Evolutionary conservation across 1,284 basidiomycete genomes (phyloP), one percentile per base, ranked within the genome.

Genomic region (Apiotrichum laibachii): DNA sequence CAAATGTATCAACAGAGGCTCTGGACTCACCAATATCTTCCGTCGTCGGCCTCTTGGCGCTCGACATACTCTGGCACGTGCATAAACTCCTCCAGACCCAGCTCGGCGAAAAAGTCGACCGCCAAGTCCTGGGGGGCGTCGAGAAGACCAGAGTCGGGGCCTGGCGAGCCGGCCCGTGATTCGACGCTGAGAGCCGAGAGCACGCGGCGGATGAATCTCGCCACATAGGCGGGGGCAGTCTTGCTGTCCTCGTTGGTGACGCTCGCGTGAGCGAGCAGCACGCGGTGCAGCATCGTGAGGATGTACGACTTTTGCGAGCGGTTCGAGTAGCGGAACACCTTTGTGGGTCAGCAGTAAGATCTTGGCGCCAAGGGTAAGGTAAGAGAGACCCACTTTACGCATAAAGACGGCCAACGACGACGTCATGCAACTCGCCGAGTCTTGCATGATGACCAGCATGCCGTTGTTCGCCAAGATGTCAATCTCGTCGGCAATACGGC

Each of bases 361-460:
- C 31, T 15, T 34, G 21, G 26, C 8, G 15, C 18, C 12, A 16
- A 5, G 12, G 9, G 5, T 4, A 31, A 18, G 9, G 5, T 4
- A 31, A 18, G 15, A 2, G 46, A 4, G 13, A 53, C 66, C 12
- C 40, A 67, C 70, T 57, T 70, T 72, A 37, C 67, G 60, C 12
- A 68, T 52, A 37, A 73, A 66, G 1, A 68, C 64, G 8, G 59
- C 65, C 5, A 72, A 48, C 2, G 61, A 61, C 16, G 68, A 68
- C 5, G 68, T 68, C 70, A 71, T 69, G 56, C 68, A 69, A 19
- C 63, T 67, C 15, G 66, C 69, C 18, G 66, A 69, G 57, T 73
- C 72, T 47, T 73, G 72, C 70, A 72, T 67, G 59, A 71, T 66
- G 21, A 62, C 65, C 9, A 73, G 57, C 46, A 61, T 59, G 9